Percentiles rank a stretch among this genome's conserved stretches.
Conservation (phyloP, 2,329 filamentous ascomycete genomes). For the Penicillium sp. region DNA sequence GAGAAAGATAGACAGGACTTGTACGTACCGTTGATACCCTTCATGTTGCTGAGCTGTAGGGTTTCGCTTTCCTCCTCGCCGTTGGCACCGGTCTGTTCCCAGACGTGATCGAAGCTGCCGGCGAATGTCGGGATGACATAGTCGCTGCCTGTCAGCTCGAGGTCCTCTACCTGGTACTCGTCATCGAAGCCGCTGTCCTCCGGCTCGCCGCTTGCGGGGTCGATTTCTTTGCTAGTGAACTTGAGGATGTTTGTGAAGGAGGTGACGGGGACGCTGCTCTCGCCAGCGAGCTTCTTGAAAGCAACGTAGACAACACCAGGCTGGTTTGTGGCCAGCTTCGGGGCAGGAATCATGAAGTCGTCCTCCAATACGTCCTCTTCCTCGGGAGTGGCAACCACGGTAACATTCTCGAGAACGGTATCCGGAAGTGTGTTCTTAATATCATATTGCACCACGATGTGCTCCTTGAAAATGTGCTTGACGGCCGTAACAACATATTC, state of each 20-base stretch:
- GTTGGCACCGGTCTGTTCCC: conserved; percentile 86
- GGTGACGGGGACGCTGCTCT: conserved; percentile 70
- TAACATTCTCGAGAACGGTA: conserved; percentile 85
- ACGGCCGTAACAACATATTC: conserved; percentile 92
- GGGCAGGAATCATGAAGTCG: conserved; percentile 87
- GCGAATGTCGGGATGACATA: conserved; percentile 93
- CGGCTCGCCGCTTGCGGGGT: conserved; percentile 86
- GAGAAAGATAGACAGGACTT: conserved; percentile 6
- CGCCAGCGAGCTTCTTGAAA: conserved; percentile 78
- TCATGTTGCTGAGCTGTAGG: conserved; percentile 78
- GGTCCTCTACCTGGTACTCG: conserved; percentile 93
- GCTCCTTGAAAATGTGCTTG: conserved; percentile 98
- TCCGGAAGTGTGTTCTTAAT: conserved; percentile 95
- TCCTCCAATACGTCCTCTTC: conserved; percentile 75
- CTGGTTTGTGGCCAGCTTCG: conserved; percentile 77
- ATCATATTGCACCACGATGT: conserved; percentile 93
- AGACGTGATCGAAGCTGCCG: conserved; percentile 91
- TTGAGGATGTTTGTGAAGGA: conserved; percentile 91
- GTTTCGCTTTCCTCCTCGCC: conserved; percentile 92
- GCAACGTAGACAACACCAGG: conserved; percentile 93
- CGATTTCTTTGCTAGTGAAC: conserved; percentile 97
- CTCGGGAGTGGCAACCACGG: conserved; percentile 72
- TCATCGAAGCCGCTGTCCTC: conserved; percentile 94
- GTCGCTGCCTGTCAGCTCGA: conserved; percentile 86
- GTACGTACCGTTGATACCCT: conserved; percentile 82